A percentile compares a stretch with the other conserved stretches of the same genome.
These are phyloP conservation scores for Seminavis robusta DNA, from an alignment of 108 stramenopile species.

Conservation along the genomic window DNA sequence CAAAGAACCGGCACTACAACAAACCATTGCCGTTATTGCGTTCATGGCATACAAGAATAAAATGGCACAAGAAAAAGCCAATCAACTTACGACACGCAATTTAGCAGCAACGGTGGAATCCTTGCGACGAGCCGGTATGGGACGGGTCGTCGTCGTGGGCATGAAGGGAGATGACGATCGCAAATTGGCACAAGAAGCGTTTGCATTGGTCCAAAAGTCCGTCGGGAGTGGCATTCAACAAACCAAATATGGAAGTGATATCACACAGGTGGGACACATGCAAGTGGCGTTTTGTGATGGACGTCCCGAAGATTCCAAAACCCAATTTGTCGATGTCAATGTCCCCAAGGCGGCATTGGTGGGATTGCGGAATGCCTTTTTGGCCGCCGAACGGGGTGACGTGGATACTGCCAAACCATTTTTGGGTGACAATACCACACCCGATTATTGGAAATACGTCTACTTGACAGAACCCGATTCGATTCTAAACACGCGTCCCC, in stretches of 20 bases:
- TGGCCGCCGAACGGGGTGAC: not conserved
- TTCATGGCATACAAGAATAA: conserved; percentile 10
- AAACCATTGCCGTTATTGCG: conserved; percentile 20
- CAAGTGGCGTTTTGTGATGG: conserved; percentile 1
- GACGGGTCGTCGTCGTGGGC: conserved; percentile 6
- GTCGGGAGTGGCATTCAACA: not conserved
- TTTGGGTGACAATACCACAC: not conserved
- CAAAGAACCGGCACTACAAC: not conserved
- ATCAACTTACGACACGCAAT: conserved; percentile 1
- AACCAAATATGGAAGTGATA: not conserved
- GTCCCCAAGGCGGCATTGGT: conserved; percentile 3
- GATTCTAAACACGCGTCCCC: not conserved
- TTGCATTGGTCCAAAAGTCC: not conserved
- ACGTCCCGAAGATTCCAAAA: not conserved
- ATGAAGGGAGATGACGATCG: not conserved
- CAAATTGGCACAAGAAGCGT: not conserved
- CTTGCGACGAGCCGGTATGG: not conserved
- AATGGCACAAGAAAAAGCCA: not conserved
- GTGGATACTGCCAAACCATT: not conserved
- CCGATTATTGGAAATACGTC: conserved; percentile 8
- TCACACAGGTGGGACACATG: not conserved
- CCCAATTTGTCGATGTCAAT: not conserved
- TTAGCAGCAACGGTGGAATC: conserved; percentile 8
- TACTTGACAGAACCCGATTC: conserved; percentile 18
- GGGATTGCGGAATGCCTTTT: conserved; percentile 8